Percentiles rank a stretch among this genome's conserved stretches.
Evolutionary conservation across 2,329 filamentous ascomycete genomes (phyloP).

Genomic region (Hypoxylon sp.): DNA sequence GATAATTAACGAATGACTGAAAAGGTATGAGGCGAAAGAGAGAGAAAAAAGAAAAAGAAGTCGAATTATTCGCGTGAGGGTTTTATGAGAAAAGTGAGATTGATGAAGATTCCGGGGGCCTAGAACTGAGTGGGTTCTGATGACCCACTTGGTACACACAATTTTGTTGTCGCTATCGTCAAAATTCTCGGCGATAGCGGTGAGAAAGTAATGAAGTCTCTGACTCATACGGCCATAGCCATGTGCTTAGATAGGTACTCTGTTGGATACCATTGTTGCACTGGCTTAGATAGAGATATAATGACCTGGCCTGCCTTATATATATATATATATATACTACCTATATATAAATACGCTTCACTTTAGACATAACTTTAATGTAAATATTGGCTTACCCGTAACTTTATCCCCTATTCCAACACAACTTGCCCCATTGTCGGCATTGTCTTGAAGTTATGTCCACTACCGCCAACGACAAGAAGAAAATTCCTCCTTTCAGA

Average conservation of each 20-base stretch:
- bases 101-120: slow-evolving; percentile 22
- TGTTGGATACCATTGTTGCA: slow-evolving; percentile 25
- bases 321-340: too few relatives aligned
- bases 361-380: slow-evolving; percentile 3
- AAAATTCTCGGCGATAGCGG: slow-evolving; percentile 38
- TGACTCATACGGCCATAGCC: slow-evolving; percentile 27
- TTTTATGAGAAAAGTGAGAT: slow-evolving; percentile 30
- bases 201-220: slow-evolving; percentile 11
- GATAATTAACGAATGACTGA: slow-evolving; percentile 19
- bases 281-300: neutral
- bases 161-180: slow-evolving; percentile 37
- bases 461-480: slow-evolving; percentile 66
- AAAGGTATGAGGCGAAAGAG: slow-evolving; percentile 23
- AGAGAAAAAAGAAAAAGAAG: slow-evolving; percentile 13
- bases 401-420: slow-evolving; percentile 54
- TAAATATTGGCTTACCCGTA: neutral
- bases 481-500: slow-evolving; percentile 56
- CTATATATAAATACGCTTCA: neutral
- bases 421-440: slow-evolving; percentile 66
- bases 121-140: slow-evolving; percentile 35
- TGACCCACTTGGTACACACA: slow-evolving; percentile 34
- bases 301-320: slow-evolving; percentile 1
- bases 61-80: slow-evolving; percentile 26
- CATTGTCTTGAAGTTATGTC: slow-evolving; percentile 69
- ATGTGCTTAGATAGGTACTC: slow-evolving; percentile 39